phyloP scores from a whole-genome alignment of 2,329 filamentous ascomycete genomes.

The Penicillium sp. region DNA sequence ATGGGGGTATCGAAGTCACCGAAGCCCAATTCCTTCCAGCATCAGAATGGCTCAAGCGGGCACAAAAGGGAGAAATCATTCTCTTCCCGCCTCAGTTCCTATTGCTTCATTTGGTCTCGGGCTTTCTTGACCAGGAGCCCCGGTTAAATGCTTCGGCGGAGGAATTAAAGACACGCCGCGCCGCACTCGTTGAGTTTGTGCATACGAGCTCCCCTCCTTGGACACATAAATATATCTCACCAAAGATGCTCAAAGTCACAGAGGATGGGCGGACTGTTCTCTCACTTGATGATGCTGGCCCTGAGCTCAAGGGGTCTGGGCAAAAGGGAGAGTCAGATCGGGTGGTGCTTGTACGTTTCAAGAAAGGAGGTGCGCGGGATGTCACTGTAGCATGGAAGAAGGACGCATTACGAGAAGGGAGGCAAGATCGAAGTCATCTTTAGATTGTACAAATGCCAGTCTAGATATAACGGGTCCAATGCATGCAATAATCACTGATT shows the following conservation, averaged over 20 bases:
- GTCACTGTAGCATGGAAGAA: constrained; percentile 48
- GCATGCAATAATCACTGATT: too few species aligned
- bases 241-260: constrained; percentile 35
- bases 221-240: constrained; percentile 46
- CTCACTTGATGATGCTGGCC: constrained; percentile 50
- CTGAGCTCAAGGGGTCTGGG: constrained; percentile 48
- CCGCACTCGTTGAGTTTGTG: constrained; percentile 46
- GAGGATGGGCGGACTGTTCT: constrained; percentile 49
- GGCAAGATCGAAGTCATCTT: constrained; percentile 27
- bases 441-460: constrained; percentile 15
- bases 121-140: constrained; percentile 44
- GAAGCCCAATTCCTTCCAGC: constrained; percentile 72
- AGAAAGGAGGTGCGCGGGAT: constrained; percentile 51
- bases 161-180: constrained; percentile 35
- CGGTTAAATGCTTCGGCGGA: constrained; percentile 19
- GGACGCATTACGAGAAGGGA: constrained; percentile 43
- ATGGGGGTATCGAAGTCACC: constrained; percentile 65
- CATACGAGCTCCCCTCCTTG: constrained; percentile 43
- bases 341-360: constrained; percentile 54
- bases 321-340: constrained; percentile 50
- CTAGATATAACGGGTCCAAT: too few species aligned
- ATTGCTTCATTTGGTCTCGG: constrained; percentile 49
- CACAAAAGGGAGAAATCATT: constrained; percentile 62
- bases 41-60: constrained; percentile 61
- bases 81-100: constrained; percentile 84